Evolutionary conservation across 306 rosid species (phyloP), one percentile per base, ranked within the genome.

Genomic region (Acacia crassicarpa): DNA sequence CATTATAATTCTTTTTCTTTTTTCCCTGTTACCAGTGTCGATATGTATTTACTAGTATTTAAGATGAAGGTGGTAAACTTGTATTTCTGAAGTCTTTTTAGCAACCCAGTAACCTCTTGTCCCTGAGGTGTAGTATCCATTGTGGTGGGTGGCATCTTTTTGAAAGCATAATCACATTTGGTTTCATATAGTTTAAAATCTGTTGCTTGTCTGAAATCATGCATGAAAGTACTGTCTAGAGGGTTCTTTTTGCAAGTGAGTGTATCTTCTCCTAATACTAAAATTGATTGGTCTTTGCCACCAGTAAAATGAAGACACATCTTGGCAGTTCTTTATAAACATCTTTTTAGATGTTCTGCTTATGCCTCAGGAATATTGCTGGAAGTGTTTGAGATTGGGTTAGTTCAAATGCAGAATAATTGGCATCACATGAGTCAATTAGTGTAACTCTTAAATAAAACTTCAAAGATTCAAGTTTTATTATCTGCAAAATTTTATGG

Each of bases 401-500:
- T 41, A 20, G 67, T 25, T 65, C 40, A 66, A 66, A 38, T 73
- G 51, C 58, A 35, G 72, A 6, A 41, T 84, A 40, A 49, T 84
- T 7, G 61, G 74, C 43, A 68, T 13, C 49, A 68, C 48, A 53
- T 33, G 5, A 76, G 25, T 80, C 71, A 25, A 58, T 46, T 51
- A 56, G 27, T 63, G n/a, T 40, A 72, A 72, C 27, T 40, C 66
- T 25, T 72, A 19, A 58, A 32, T 40, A 41, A 35, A 53, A 53
- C 49, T 68, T 9, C 33, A 66, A 17, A 40, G 51, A 78, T 48
- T 45, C 54, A 27, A 78, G 30, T 74, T 15, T 67, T 61, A 35
- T 73, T 63, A 3, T 83, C 66, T 75, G 32, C 53, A 25, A 61
- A 49, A 59, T 40, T 74, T 85, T 59, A 40, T 41, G 41, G n/a